Evolutionary conservation across 768 basidiomycete species (phyloP).

Genomic region (Suillus luteus): DNA sequence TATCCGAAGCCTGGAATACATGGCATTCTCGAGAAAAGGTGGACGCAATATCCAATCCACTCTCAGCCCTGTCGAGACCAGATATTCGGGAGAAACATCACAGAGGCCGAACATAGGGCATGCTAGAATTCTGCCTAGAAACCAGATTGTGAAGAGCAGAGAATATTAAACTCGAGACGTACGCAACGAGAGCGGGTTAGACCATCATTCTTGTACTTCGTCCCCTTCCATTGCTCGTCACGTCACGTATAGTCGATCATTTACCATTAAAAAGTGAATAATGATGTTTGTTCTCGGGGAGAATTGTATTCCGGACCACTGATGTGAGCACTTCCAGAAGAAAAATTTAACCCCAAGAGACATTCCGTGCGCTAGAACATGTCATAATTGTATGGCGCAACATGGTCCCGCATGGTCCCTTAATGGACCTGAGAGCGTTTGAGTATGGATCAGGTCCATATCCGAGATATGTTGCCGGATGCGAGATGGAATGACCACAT

Average conservation of each 20-base stretch:
- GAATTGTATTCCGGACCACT: constrained; percentile 24
- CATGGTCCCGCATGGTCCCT: constrained; percentile 32
- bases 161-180: background rate
- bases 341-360: constrained; percentile 23
- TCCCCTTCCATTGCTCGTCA: constrained; percentile 35
- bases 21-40: background rate
- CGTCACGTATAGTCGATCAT: constrained; percentile 35
- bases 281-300: constrained; percentile 28
- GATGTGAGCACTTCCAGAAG: constrained; percentile 30
- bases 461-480: constrained; percentile 30
- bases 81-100: background rate
- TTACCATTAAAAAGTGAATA: constrained; percentile 23
- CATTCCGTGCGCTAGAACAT: constrained; percentile 26
- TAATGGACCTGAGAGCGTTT: constrained; percentile 28
- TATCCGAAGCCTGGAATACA: background rate
- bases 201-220: constrained; percentile 6
- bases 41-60: background rate
- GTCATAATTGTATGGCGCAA: constrained; percentile 24
- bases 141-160: constrained; percentile 6
- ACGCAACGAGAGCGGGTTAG: constrained; percentile 1
- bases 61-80: background rate
- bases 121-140: constrained; percentile 4
- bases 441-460: constrained; percentile 28
- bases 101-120: background rate
- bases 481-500: constrained; percentile 30